Evolutionary conservation across 352 stramenopile species (phyloP), one percentile per base, ranked within the genome.

Genomic region (Globisporangium iwayamae): DNA sequence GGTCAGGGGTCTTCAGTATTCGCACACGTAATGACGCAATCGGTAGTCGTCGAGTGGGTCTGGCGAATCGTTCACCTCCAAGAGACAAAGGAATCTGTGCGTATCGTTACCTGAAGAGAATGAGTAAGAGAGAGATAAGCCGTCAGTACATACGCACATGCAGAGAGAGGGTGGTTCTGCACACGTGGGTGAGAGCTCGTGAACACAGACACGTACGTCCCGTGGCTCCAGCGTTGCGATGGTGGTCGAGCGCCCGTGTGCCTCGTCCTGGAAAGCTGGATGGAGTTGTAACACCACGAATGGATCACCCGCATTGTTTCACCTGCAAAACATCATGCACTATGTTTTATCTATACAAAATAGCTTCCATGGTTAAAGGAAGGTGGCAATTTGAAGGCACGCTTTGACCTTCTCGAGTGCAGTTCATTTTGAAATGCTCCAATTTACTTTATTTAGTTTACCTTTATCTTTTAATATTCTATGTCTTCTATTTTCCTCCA

Each of bases 231-330:
- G 52, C 52, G 52, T 58, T 32, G 52, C 32, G 52, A 57, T 45
- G 52, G 52, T 30, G 30, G 52, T 57, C 52, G 52, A 43, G 30
- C 16, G 52, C 52, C 52, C 4, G 30, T 14, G 50, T 28, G 28
- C 51, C 51, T 38, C 32, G 51, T 57, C 11, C 25, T 39, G 16
- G 30, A 7, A 36, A 57, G 22, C 30, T 16, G 30, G 48, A 36
- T 55, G 48, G 47, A 54, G 32, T 54, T 60, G 34, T 39, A 39
- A 14, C 36, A 51, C 51, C 55, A 60, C 55, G 22, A 38, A 47
- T 57, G 18, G 51, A 57, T 57, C 51, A 51, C 43, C 43, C 43
- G 43, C 14, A 20, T 10, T 22, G 43, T 48, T 20, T 48, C 18
- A 34, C 55, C 22, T 39, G 38, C 22, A 39, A 36, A 4, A 60